Evolutionary conservation across 2,329 filamentous ascomycete species (phyloP), one percentile per base, ranked within the genome.

Genomic region (Teratosphaeria nubilosa): DNA sequence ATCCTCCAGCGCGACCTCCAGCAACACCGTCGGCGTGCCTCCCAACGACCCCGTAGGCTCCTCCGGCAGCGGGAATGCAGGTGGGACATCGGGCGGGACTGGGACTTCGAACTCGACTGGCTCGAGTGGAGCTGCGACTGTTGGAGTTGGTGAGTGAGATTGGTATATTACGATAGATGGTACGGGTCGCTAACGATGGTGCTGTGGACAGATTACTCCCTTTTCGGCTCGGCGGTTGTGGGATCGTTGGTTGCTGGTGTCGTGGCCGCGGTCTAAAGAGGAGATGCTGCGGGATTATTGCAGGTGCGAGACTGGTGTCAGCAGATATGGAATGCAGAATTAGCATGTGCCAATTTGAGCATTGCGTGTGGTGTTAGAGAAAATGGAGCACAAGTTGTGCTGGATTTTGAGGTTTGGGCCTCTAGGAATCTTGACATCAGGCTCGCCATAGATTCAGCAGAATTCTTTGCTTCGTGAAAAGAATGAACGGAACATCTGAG

Each of bases 31-130:
- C 11, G 56, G 56, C 52, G 25, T 25, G n/a, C 52, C 56, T 14
- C 37, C n/a, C 4, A 51, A 37, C 24, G 32, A 31, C 2, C 41
- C 37, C 10, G 41, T 48, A 20, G 56, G 56, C 27, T n/a, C 34
- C 16, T 48, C 51, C n/a, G 56, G 56, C 11, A 55, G 52, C 10
- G 56, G 56, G 4, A 53, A 58, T 25, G 41, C 56, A 10, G 56
- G 56, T 25, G 53, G 56, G 6, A 22, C 41, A 2, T 30, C 56
- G 20, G 50, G 56, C 14, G 53, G 56, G n/a, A n/a, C 25, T 13
- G 32, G 22, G 13, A 54, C 56, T 10, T 54, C 31, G 5, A 20
- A 13, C 10, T 20, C n/a, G n/a, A 57, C 31, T 32, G 31, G 41
- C 25, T 16, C 24, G 14, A 41, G 5, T 11, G 41, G n/a, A 7